phyloP scores from a whole-genome alignment of 2,329 filamentous ascomycete species.

The Gnomoniopsis smithogilvyi region DNA sequence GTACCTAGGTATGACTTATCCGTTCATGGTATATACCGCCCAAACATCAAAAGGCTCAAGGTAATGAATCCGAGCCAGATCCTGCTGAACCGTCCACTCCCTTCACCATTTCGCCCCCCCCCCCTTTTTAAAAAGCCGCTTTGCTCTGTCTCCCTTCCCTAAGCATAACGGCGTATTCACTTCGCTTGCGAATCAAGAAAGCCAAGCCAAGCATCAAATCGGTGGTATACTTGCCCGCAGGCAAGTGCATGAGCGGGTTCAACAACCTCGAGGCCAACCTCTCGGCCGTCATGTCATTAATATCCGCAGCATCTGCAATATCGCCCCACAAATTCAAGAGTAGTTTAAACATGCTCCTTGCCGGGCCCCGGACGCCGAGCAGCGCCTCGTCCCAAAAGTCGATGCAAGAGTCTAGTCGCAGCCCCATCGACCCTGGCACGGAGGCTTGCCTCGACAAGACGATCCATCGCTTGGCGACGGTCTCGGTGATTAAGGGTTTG shows the following conservation, averaged over 20 bases:
- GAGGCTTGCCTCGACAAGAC: conserved; percentile 37
- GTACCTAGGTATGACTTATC: too few relatives aligned
- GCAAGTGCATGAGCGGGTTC: conserved; percentile 37
- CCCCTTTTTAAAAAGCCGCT: conserved; percentile 20
- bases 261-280: conserved; percentile 35
- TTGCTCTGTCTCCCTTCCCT: conserved; percentile 27
- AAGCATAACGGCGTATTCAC: conserved; percentile 36
- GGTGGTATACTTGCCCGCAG: conserved; percentile 30
- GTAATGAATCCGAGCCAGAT: too few relatives aligned
- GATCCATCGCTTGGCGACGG: conserved; percentile 37
- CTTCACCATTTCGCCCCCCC: background rate
- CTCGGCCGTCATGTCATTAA: conserved; percentile 43
- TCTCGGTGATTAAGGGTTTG: conserved; percentile 35
- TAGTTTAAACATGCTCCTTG: conserved; percentile 37
- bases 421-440: conserved; percentile 29
- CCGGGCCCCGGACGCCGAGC: conserved; percentile 34
- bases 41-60: too few relatives aligned
- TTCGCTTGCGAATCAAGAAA: conserved; percentile 40
- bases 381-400: conserved; percentile 46
- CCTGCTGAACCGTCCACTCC: background rate
- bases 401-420: conserved; percentile 38
- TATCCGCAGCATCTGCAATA: conserved; percentile 34
- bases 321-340: conserved; percentile 42
- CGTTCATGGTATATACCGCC: too few relatives aligned
- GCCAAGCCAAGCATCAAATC: conserved; percentile 41